These are phyloP conservation scores for Penicillium sp. DNA, from an alignment of 2,329 filamentous ascomycete species.

Conservation along the genomic window DNA sequence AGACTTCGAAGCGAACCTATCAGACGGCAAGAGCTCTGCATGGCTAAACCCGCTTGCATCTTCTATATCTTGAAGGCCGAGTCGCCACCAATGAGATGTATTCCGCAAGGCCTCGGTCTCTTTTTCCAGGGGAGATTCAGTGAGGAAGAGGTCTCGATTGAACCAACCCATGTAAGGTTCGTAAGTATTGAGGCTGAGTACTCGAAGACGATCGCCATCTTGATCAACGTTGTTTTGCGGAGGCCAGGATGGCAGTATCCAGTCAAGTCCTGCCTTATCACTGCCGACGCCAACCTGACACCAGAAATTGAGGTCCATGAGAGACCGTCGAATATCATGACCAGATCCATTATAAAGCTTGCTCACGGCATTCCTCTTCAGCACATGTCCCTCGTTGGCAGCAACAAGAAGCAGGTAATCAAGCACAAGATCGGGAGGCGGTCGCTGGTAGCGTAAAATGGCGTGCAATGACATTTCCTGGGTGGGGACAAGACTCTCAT, in stretches of 20 bases:
- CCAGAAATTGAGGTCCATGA: constrained; percentile 90
- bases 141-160: constrained; percentile 58
- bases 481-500: constrained; percentile 78
- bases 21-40: constrained; percentile 20
- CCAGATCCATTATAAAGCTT: constrained; percentile 69
- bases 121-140: constrained; percentile 41
- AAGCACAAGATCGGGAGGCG: constrained; percentile 66
- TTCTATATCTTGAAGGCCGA: constrained; percentile 63
- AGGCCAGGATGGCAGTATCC: constrained; percentile 81
- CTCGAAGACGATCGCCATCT: constrained; percentile 67
- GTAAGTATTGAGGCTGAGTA: constrained; percentile 81
- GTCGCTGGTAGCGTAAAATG: constrained; percentile 72
- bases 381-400: constrained; percentile 82
- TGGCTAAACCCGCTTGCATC: constrained; percentile 42
- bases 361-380: constrained; percentile 66
- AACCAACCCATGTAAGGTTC: constrained; percentile 74
- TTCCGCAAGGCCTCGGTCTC: constrained; percentile 67
- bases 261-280: constrained; percentile 80
- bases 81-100: constrained; percentile 65
- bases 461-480: constrained; percentile 76
- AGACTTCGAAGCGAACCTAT: constrained; percentile 11
- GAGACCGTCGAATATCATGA: constrained; percentile 74
- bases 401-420: constrained; percentile 82
- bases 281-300: constrained; percentile 95
- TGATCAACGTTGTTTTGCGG: constrained; percentile 68